Evolutionary conservation across 2,329 filamentous ascomycete species (phyloP).

Genomic region (Phialophora macrospora): DNA sequence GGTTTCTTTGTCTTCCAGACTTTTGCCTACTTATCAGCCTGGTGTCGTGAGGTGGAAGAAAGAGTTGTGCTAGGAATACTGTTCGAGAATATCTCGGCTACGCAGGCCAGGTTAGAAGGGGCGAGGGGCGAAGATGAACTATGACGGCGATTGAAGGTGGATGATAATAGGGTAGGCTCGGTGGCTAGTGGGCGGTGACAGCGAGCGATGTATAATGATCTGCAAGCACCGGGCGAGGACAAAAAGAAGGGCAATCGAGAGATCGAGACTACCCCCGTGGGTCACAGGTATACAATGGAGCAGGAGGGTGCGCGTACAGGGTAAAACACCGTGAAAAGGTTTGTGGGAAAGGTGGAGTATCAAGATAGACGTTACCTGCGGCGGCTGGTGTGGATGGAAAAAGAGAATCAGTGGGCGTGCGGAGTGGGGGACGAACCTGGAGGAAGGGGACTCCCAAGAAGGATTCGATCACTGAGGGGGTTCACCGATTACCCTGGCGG

Average conservation of each 20-base stretch:
- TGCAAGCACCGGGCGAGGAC: conserved; percentile 12
- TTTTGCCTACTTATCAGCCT: background rate
- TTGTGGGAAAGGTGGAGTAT: conserved; percentile 6
- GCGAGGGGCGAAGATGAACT: conserved; percentile 3
- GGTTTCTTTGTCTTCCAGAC: conserved; percentile 5
- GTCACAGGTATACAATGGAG: conserved; percentile 1
- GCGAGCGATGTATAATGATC: conserved; percentile 19
- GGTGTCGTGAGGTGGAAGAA: background rate
- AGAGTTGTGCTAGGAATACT: background rate
- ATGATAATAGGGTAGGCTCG: conserved; percentile 8
- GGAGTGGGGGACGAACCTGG: conserved; percentile 22
- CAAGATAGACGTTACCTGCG: conserved; percentile 9
- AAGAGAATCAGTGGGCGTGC: conserved; percentile 11
- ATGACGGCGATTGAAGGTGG: conserved; percentile 16
- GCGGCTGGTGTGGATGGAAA: conserved; percentile 13
- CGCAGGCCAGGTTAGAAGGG: conserved; percentile 5
- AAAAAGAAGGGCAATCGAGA: conserved; percentile 16
- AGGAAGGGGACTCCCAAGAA: conserved; percentile 5
- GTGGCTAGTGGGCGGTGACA: conserved; percentile 5
- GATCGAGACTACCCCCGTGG: conserved; percentile 12
- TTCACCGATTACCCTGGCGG: conserved; percentile 9
- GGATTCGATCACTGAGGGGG: conserved; percentile 13
- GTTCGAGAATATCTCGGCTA: conserved; percentile 10
- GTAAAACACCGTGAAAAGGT: background rate
- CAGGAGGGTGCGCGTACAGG: background rate